These are phyloP conservation scores for Sporobolomyces pararoseus DNA, from an alignment of 768 basidiomycete species.

Conservation along the genomic window DNA sequence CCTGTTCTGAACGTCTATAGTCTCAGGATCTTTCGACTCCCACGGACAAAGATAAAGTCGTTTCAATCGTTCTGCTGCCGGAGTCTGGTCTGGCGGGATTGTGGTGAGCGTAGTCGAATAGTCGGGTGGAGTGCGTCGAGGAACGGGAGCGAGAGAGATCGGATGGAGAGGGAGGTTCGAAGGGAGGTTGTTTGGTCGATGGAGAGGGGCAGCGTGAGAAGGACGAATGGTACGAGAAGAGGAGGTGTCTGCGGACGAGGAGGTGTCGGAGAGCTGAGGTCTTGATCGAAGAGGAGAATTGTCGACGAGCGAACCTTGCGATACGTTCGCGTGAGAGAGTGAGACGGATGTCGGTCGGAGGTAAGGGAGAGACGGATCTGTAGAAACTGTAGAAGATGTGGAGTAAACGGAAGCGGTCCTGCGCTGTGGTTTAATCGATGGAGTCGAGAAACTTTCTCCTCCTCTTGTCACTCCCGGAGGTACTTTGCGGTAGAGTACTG, in stretches of 20 bases:
- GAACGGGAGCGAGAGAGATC: not conserved
- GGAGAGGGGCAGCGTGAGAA: too few relatives aligned
- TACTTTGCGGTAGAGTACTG: not conserved
- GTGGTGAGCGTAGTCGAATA: not conserved
- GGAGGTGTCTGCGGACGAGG: not conserved
- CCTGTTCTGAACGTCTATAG: not conserved
- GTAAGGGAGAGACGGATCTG: not conserved
- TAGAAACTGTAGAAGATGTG: not conserved
- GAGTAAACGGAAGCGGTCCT: constrained; percentile 22
- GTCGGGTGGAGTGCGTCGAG: not conserved
- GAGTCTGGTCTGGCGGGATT: not conserved
- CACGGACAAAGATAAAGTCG: constrained; percentile 33
- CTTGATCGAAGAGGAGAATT: not conserved
- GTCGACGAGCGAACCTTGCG: not conserved
- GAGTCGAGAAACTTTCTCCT: not conserved
- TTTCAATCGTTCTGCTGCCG: constrained; percentile 10
- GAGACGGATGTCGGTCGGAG: not conserved
- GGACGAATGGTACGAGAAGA: constrained; percentile 6
- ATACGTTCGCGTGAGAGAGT: not conserved
- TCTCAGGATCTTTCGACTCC: constrained; percentile 1
- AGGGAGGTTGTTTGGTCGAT: not conserved
- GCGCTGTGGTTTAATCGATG: constrained; percentile 2
- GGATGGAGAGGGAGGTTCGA: too few relatives aligned
- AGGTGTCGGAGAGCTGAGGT: not conserved
- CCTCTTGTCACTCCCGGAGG: not conserved